These are phyloP conservation scores for Passalora sequoiae DNA, from an alignment of 2,329 filamentous ascomycete species.

Conservation along the genomic window DNA sequence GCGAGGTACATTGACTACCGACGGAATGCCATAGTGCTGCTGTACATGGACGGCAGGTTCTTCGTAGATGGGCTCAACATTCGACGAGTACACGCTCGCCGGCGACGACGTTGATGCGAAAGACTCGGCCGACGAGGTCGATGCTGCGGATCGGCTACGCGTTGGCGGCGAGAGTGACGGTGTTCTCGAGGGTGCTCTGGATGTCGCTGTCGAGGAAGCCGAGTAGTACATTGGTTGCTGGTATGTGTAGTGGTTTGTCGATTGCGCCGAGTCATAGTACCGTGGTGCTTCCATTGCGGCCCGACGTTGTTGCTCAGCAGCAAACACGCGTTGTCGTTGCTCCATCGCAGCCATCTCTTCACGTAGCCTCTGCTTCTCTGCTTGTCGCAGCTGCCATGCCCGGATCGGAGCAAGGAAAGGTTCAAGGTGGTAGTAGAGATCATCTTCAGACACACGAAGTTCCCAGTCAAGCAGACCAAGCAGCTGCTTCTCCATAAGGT, in stretches of 20 bases:
- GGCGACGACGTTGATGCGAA: conserved; percentile 31
- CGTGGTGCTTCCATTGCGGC: conserved; percentile 25
- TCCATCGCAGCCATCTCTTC: conserved; percentile 35
- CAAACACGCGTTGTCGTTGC: conserved; percentile 33
- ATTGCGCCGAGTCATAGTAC: conserved; percentile 37
- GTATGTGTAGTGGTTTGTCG: conserved; percentile 25
- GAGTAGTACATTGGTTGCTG: conserved; percentile 27
- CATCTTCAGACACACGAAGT: conserved; percentile 74
- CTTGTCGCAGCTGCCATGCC: conserved; percentile 49
- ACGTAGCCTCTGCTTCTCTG: conserved; percentile 47
- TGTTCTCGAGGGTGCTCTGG: conserved; percentile 41
- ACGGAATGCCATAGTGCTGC: conserved; percentile 41
- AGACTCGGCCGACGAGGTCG: conserved; percentile 33
- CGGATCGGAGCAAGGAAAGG: conserved; percentile 84
- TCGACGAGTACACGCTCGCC: conserved; percentile 33
- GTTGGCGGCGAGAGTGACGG: conserved; percentile 47
- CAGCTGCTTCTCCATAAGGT: conserved; percentile 98
- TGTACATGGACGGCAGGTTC: conserved; percentile 32
- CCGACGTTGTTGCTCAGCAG: conserved; percentile 35
- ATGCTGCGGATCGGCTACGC: conserved; percentile 35
- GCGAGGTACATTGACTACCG: conserved; percentile 40
- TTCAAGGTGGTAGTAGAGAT: conserved; percentile 82
- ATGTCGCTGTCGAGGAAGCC: conserved; percentile 25
- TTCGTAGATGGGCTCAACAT: conserved; percentile 25
- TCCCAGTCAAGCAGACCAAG: conserved; percentile 95